A percentile compares a stretch with the other conserved stretches of the same genome.
Conservation (phyloP, 2,329 filamentous ascomycete genomes). For the Cladophialophora chaetospira region DNA sequence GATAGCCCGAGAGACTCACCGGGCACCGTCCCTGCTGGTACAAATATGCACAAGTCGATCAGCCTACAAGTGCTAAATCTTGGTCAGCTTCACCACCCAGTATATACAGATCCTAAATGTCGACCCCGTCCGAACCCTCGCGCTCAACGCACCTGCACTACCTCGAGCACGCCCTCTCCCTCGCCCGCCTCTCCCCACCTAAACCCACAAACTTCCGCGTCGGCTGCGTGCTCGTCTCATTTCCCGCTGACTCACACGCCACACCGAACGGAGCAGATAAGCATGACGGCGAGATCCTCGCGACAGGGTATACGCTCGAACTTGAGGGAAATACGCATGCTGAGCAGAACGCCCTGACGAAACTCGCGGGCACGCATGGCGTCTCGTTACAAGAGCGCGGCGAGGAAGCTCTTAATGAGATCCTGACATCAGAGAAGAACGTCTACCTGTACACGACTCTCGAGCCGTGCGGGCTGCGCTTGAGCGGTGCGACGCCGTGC, state of each 20-base stretch:
- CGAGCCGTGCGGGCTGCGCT: conserved; percentile 55
- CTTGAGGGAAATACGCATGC: conserved; percentile 92
- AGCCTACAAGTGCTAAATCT: too few relatives aligned
- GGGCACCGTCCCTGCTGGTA: too few relatives aligned
- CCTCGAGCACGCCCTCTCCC: conserved; percentile 72
- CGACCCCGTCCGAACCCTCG: too few relatives aligned
- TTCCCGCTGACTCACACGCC: conserved; percentile 21
- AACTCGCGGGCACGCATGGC: conserved; percentile 52
- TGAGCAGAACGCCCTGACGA: conserved; percentile 87
- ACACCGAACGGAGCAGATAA: conserved; percentile 15
- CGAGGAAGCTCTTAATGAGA: conserved; percentile 43
- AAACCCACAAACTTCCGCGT: conserved; percentile 92
- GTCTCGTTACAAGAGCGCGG: background rate
- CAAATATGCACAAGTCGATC: too few relatives aligned
- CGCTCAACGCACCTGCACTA: conserved; percentile 44
- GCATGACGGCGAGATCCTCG: conserved; percentile 57
- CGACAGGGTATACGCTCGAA: conserved; percentile 89
- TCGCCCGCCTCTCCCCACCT: conserved; percentile 77
- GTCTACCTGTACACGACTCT: conserved; percentile 85
- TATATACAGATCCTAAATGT: too few relatives aligned
- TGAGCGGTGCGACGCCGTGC: conserved; percentile 56
- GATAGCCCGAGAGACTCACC: too few relatives aligned
- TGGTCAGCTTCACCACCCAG: too few relatives aligned
- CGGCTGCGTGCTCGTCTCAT: conserved; percentile 75
- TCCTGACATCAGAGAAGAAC: conserved; percentile 49